Conservation (phyloP, 2,329 filamentous ascomycete genomes). For the Monosporascus sp. region DNA sequence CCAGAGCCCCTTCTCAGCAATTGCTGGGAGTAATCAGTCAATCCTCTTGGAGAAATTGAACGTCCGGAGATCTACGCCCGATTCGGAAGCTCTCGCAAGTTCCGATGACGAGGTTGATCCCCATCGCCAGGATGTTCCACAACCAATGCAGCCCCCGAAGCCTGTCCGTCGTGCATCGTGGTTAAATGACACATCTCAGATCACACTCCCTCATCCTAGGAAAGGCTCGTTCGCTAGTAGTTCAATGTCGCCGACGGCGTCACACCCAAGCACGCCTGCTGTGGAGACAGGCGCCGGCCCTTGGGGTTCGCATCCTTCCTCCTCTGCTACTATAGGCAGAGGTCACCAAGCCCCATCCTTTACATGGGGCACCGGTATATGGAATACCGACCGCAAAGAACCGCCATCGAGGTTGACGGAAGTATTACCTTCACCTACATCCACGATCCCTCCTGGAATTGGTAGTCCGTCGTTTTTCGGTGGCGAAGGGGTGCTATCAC, state of each 20-base stretch:
- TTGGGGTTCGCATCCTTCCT: constrained; percentile 50
- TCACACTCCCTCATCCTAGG: constrained; percentile 52
- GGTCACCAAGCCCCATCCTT: constrained; percentile 47
- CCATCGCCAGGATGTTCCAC: constrained; percentile 48
- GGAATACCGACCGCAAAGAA: constrained; percentile 75
- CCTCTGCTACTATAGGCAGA: constrained; percentile 43
- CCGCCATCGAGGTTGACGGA: constrained; percentile 69
- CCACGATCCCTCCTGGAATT: constrained; percentile 42
- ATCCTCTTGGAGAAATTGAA: constrained; percentile 71
- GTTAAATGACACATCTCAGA: constrained; percentile 75
- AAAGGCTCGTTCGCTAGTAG: constrained; percentile 73
- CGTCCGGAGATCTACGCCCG: constrained; percentile 78
- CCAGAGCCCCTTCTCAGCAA: constrained; percentile 38
- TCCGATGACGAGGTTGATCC: constrained; percentile 87
- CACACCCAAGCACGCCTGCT: constrained; percentile 75
- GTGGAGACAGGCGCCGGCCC: constrained; percentile 51
- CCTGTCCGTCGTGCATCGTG: constrained; percentile 72
- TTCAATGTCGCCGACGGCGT: constrained; percentile 73
- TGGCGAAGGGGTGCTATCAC: constrained; percentile 38
- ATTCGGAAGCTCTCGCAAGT: constrained; percentile 88
- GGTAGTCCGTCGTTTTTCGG: constrained; percentile 41
- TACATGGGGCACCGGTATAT: constrained; percentile 75
- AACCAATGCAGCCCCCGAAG: constrained; percentile 49
- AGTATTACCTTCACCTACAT: constrained; percentile 70
- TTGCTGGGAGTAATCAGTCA: constrained; percentile 55